A percentile compares a stretch with the other conserved stretches of the same genome.
Evolutionary conservation across 176 grass and related monocot species (phyloP).

Genomic region (Oryza brachyantha): DNA sequence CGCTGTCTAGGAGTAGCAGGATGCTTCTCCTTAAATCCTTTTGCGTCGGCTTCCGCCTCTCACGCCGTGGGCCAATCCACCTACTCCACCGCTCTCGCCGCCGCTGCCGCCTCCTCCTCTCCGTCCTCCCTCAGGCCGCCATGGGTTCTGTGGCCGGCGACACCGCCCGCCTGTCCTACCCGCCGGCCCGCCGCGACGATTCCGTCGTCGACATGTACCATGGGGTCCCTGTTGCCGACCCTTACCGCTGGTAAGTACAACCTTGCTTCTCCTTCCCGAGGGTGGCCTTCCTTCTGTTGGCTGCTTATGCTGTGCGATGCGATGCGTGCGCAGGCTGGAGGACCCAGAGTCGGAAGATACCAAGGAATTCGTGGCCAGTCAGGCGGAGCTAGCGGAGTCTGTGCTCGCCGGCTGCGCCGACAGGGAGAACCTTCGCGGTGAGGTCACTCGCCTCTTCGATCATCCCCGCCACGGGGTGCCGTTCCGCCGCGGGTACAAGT

Average conservation of each 20-base stretch:
- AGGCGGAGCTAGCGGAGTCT: slow-evolving; percentile 64
- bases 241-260: slow-evolving; percentile 80
- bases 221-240: slow-evolving; percentile 62
- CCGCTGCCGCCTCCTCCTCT: not conserved
- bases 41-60: too few species aligned
- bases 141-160: slow-evolving; percentile 59
- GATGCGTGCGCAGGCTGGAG: slow-evolving; percentile 77
- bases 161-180: slow-evolving; percentile 48
- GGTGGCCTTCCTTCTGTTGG: not conserved
- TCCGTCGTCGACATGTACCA: slow-evolving; percentile 69
- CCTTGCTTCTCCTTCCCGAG: not conserved
- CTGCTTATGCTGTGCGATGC: not conserved
- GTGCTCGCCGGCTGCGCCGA: slow-evolving; percentile 54
- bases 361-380: slow-evolving; percentile 78
- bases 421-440: slow-evolving; percentile 55
- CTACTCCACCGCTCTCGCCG: too few species aligned
- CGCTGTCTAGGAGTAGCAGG: too few species aligned
- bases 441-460: slow-evolving; percentile 69
- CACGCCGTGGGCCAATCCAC: too few species aligned
- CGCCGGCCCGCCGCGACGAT: slow-evolving; percentile 53
- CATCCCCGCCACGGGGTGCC: slow-evolving; percentile 75
- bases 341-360: slow-evolving; percentile 83
- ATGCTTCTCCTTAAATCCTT: too few species aligned
- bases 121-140: not conserved
- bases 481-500: slow-evolving; percentile 74